Evolutionary conservation across 352 stramenopile species (phyloP).

Genomic region (Phytophthora lateralis): DNA sequence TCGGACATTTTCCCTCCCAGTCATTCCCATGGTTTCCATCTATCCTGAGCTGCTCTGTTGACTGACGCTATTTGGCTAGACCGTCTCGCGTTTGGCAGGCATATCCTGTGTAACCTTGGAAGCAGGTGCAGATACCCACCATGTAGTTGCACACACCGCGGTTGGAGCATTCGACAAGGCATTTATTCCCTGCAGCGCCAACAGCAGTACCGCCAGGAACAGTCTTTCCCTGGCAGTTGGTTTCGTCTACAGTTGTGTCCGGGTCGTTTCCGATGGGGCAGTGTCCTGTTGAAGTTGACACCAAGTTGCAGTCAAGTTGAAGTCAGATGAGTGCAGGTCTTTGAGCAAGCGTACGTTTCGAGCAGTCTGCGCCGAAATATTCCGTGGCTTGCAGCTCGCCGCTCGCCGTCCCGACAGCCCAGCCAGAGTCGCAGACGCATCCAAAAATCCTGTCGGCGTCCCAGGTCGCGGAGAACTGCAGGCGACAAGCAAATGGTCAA

Average conservation of each 20-base stretch:
- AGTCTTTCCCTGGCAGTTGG: slow-evolving; percentile 61
- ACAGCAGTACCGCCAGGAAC: slow-evolving; percentile 44
- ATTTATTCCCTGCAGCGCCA: slow-evolving; percentile 80
- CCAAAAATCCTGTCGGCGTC: slow-evolving; percentile 91
- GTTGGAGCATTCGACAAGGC: slow-evolving; percentile 93
- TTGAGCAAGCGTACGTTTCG: slow-evolving; percentile 50
- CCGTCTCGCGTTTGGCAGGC: slow-evolving; percentile 56
- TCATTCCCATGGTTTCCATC: not conserved
- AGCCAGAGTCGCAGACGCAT: slow-evolving; percentile 89
- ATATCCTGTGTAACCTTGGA: slow-evolving; percentile 73
- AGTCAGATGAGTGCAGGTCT: not conserved
- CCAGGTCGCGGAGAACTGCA: slow-evolving; percentile 76
- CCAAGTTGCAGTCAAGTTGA: not conserved
- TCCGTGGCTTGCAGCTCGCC: slow-evolving; percentile 85
- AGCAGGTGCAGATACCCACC: slow-evolving; percentile 87
- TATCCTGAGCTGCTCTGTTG: slow-evolving; percentile 4
- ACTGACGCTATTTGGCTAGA: slow-evolving; percentile 29
- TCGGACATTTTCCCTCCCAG: slow-evolving; percentile 14
- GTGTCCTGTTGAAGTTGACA: slow-evolving; percentile 45
- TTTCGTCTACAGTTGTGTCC: slow-evolving; percentile 69
- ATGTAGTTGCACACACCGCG: slow-evolving; percentile 91
- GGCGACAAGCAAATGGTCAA: slow-evolving; percentile 1
- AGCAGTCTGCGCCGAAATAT: slow-evolving; percentile 91
- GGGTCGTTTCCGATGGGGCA: slow-evolving; percentile 88
- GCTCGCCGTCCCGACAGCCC: slow-evolving; percentile 74